Conservation (phyloP, 2,329 filamentous ascomycete genomes). For the Emergomyces pasteurianus region DNA sequence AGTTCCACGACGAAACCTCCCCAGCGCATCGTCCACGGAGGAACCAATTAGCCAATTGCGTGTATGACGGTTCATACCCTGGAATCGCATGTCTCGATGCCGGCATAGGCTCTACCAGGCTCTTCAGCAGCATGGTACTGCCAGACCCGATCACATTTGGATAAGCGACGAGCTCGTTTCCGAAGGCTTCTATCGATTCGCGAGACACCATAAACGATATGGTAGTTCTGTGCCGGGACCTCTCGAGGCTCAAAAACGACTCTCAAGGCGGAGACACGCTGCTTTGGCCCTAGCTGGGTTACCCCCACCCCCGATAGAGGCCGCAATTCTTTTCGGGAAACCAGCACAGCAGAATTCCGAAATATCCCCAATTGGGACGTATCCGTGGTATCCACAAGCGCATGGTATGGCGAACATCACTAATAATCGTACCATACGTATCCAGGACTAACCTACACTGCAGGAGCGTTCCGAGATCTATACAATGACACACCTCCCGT, state of each 20-base stretch:
- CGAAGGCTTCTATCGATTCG: constrained; percentile 37
- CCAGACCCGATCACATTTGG: constrained; percentile 29
- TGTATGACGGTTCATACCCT: constrained; percentile 7
- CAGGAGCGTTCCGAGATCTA: background rate
- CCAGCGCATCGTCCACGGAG: background rate
- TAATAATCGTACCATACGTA: background rate
- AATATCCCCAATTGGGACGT: background rate
- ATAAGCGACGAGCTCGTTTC: constrained; percentile 35
- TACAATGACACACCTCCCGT: background rate
- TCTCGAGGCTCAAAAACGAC: constrained; percentile 47
- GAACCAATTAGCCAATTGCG: background rate
- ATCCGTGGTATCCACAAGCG: background rate
- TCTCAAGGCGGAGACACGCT: constrained; percentile 45
- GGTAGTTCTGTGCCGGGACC: constrained; percentile 51
- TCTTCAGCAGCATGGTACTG: constrained; percentile 16
- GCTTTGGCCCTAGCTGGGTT: constrained; percentile 29
- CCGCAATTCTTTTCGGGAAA: constrained; percentile 30
- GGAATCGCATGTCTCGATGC: constrained; percentile 29
- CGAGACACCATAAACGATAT: constrained; percentile 39
- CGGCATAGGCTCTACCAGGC: constrained; percentile 32
- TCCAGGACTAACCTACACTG: background rate
- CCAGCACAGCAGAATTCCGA: constrained; percentile 15
- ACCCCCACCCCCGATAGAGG: constrained; percentile 22
- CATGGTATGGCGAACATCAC: background rate
- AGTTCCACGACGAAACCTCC: background rate